Base-by-base conservation (phyloP, 352 stramenopile genomes). In the Globisporangium barbulae region DNA sequence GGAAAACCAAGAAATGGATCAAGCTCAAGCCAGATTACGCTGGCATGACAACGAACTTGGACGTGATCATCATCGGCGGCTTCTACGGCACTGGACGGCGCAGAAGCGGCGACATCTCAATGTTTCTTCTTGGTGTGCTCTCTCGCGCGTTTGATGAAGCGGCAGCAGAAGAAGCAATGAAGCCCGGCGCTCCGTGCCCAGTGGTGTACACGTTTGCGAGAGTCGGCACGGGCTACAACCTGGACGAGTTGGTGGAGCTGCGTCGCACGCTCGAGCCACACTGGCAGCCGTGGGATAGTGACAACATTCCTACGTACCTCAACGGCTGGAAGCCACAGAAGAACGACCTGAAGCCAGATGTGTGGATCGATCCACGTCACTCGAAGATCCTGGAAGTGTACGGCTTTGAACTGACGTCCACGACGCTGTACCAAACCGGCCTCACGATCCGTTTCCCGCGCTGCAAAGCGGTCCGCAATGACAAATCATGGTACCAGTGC, bases 1-100 rank as follows among this genome's bases (percentile, higher is more conserved):
- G 85, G 3, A 86, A 86, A 67, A 75, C 82, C 15, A 89, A 91
- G 63, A 90, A 84, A 30, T 96, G 87, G 87, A 76, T 96, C 70
- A 96, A 96, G 52, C 70, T 96, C 44, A 96, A 96, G 56, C 85
- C 85, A 6, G 85, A 96, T 68, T 96, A 94, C 59, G 87, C 85
- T 2, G 87, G 85, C 10, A 93, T 96, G 82, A 91, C 85, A 10
- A 91, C 82, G 17, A 82, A 93, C 42, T 54, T 96, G 10, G 85
- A 96, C 54, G 75, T 82, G 47, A 57, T 96, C 21, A 93, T 96
- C 57, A 69, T 96, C 22, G 87, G 85, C 17, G 87, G 83, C 7
- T 92, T 89, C 62, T 96, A 96, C 48, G 85, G 87, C 42, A 89
- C 78, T 15, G 87, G 85, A 0, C 65, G 83, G 19, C 83, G 87